A percentile compares a stretch with the other conserved stretches of the same genome.
Evolutionary conservation across 345 rosid genomes (phyloP).

Genomic region (Eucalyptus albens): DNA sequence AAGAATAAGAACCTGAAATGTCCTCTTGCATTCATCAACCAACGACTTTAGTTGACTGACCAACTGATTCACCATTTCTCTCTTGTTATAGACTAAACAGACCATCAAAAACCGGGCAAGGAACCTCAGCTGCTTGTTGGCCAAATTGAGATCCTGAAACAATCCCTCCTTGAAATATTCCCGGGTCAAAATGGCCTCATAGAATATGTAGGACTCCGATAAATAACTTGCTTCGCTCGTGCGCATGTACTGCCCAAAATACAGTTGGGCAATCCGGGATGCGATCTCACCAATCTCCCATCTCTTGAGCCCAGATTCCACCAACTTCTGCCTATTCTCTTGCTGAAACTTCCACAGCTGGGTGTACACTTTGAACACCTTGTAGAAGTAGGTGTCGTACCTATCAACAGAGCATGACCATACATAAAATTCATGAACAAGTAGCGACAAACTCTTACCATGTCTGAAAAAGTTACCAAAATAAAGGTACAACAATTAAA

Average conservation of each 20-base stretch:
- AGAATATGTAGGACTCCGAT: conserved; percentile 78
- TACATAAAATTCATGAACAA: background rate
- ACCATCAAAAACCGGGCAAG: conserved; percentile 90
- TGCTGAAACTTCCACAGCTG: conserved; percentile 96
- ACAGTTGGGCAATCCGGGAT: conserved; percentile 85
- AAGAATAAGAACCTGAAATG: conserved; percentile 53
- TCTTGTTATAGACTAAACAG: conserved; percentile 69
- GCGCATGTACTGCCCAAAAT: conserved; percentile 91
- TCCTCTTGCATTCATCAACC: conserved; percentile 87
- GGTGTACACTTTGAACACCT: conserved; percentile 97
- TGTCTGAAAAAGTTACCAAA: background rate
- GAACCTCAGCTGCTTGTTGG: conserved; percentile 87
- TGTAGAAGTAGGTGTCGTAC: conserved; percentile 85
- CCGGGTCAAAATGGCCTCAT: conserved; percentile 71
- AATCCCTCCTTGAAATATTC: conserved; percentile 87
- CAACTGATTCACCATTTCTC: conserved; percentile 77
- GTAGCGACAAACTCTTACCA: background rate
- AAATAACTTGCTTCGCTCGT: conserved; percentile 76
- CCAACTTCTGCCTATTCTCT: conserved; percentile 83
- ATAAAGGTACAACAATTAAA: background rate
- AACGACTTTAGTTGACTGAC: conserved; percentile 68
- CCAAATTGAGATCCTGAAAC: conserved; percentile 69
- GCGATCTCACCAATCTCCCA: conserved; percentile 99
- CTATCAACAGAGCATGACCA: conserved; percentile 16
- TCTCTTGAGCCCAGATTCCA: conserved; percentile 88